phyloP scores from a whole-genome alignment of 768 basidiomycete species.

The Lentinula aciculospora region DNA sequence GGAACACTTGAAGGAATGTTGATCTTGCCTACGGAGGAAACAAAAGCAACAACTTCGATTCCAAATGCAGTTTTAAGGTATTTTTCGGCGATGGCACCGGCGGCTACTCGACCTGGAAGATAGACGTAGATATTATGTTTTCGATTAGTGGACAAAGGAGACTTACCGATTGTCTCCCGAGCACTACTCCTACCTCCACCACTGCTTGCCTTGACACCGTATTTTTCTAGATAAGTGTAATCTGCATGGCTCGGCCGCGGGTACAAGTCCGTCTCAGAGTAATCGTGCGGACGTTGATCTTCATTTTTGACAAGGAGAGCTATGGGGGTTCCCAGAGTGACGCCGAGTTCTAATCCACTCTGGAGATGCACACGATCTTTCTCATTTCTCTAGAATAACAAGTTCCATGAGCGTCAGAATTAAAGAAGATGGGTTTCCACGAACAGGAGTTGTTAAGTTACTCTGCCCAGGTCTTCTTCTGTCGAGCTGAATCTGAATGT shows the following conservation, averaged over 20 bases:
- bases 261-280: slow-evolving; percentile 96
- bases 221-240: slow-evolving; percentile 96
- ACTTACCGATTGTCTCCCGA: slow-evolving; percentile 88
- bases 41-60: slow-evolving; percentile 95
- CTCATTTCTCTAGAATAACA: slow-evolving; percentile 70
- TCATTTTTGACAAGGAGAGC: slow-evolving; percentile 96
- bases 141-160: neutral
- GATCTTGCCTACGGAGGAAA: slow-evolving; percentile 92
- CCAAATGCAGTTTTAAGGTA: slow-evolving; percentile 85
- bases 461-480: slow-evolving; percentile 93
- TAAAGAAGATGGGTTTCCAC: slow-evolving; percentile 21
- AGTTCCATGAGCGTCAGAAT: slow-evolving; percentile 1
- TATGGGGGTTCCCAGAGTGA: slow-evolving; percentile 96
- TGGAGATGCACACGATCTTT: slow-evolving; percentile 93
- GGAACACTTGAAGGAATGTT: slow-evolving; percentile 55
- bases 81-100: slow-evolving; percentile 96
- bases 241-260: slow-evolving; percentile 97
- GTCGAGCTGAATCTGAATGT: slow-evolving; percentile 89
- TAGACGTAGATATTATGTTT: neutral
- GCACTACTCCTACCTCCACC: slow-evolving; percentile 95
- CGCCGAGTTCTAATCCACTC: slow-evolving; percentile 89
- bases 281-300: slow-evolving; percentile 97
- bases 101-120: slow-evolving; percentile 82
- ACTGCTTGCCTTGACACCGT: slow-evolving; percentile 94
- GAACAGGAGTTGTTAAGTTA: slow-evolving; percentile 90